phyloP scores from a whole-genome alignment of 352 stramenopile species.

The Achlya hypogyna region DNA sequence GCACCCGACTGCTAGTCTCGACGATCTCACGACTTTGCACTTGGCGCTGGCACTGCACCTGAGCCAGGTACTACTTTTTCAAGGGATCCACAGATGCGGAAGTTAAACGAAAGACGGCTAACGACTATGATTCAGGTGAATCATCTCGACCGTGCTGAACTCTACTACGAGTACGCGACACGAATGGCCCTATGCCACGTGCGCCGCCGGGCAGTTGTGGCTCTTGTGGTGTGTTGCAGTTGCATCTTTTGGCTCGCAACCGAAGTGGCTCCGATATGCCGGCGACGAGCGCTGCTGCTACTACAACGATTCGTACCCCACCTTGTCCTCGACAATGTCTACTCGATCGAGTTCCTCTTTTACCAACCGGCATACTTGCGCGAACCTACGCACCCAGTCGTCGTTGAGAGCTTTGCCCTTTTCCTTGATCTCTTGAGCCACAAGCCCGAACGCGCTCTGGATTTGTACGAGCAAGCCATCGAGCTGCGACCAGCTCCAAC shows the following conservation, averaged over 20 bases:
- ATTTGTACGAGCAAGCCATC: not conserved
- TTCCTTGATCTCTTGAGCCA: not conserved
- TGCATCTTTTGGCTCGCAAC: slow-evolving; percentile 3
- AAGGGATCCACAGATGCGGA: no score
- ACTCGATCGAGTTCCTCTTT: not conserved
- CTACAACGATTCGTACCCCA: not conserved
- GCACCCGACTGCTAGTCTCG: not conserved
- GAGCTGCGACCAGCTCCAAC: not conserved
- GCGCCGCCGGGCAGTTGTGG: not conserved
- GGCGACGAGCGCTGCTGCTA: not conserved
- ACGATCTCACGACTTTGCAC: not conserved
- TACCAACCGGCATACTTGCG: not conserved
- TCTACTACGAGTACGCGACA: not conserved
- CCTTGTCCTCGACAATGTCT: not conserved
- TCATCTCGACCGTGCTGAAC: not conserved
- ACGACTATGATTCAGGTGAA: no score
- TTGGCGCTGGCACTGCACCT: not conserved
- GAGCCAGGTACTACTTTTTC: not conserved
- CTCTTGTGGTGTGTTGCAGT: not conserved
- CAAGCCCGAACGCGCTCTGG: not conserved
- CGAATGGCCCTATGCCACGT: not conserved
- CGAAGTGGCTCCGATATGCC: not conserved
- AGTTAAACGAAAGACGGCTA: no score
- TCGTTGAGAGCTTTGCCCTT: not conserved
- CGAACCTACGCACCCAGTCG: not conserved